These are phyloP conservation scores for Candida quercuum DNA, from an alignment of 805 yeast species.

Conservation along the genomic window DNA sequence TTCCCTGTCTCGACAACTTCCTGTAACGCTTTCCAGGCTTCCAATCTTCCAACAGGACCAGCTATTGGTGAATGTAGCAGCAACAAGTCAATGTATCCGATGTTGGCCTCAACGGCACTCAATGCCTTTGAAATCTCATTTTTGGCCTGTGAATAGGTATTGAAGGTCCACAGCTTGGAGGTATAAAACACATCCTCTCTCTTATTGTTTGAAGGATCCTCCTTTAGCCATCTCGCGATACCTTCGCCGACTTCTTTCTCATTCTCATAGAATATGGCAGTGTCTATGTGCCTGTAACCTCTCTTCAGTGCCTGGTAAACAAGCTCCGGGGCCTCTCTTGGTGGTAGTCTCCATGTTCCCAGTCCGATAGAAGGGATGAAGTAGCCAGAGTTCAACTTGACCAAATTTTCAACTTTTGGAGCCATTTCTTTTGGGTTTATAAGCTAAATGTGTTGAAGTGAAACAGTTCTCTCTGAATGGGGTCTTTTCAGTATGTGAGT, in stretches of 20 bases:
- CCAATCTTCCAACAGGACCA: conserved; percentile 50
- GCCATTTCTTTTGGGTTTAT: no score
- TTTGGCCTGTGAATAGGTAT: conserved; percentile 43
- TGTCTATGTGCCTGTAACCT: conserved; percentile 74
- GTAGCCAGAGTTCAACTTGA: conserved; percentile 45
- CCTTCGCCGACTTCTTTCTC: conserved; percentile 59
- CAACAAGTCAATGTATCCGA: conserved; percentile 69
- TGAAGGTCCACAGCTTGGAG: conserved; percentile 65
- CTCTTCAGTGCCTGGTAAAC: conserved; percentile 51
- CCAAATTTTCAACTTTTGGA: conserved; percentile 6
- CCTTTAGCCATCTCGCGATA: conserved; percentile 44
- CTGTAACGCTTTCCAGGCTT: conserved; percentile 71
- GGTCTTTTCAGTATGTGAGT: no score
- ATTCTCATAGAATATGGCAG: conserved; percentile 65
- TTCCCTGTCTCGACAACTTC: conserved; percentile 59
- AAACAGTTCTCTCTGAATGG: no score
- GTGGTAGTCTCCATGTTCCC: conserved; percentile 47
- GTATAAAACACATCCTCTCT: conserved; percentile 56
- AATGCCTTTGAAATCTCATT: conserved; percentile 54
- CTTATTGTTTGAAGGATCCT: conserved; percentile 35
- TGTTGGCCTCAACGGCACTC: conserved; percentile 37
- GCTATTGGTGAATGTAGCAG: conserved; percentile 62
- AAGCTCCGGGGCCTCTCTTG: conserved; percentile 32
- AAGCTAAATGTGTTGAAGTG: no score
- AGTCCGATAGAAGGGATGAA: conserved; percentile 51